Base-by-base conservation (phyloP, 805 yeast genomes). In the Lachancea sp. region DNA sequence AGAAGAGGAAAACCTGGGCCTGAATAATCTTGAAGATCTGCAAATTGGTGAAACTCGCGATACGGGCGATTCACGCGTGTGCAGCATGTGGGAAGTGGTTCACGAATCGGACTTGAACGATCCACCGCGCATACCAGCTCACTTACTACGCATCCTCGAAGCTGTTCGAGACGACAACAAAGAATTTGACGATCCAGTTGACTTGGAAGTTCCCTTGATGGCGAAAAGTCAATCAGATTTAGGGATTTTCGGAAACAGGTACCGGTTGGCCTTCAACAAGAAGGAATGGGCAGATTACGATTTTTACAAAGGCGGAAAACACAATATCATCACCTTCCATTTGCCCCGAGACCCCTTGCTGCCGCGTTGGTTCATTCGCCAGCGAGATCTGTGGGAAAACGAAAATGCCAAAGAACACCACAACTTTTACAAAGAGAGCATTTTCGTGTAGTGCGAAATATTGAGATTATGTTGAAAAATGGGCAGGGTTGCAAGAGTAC, bases 291-390 rank as follows among this genome's bases (percentile, higher is more conserved):
- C 64, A 2, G 58, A 59, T 18, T 60, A 57, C 46, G 59, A 56
- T 26, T 65, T 73, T 55, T 75, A 78, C 51, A 72, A 69, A 53
- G 63, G 58, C 34, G 65, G 58, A 51, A 68, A 64, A 37, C 66
- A 66, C 49, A 64, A 75, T 33, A 65, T 45, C 5, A 34, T 50
- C 19, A 46, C 41, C 51, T 57, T 79, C 44, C 68, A 67, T 41
- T 70, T 85, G 6, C 95, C 95, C 0, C 67, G 72, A 8, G 88
- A 81, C 41, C 63, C 70, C 11, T 68, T 73, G 34, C 68, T 88
- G n/a, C 95, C 95, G 0, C 67, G 59, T 1, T 88, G 96, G 96
- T 85, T 86, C 54, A 68, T 68, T 17, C 62, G 66, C 26, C 85
- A 84, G 47, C 62, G 90, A 47, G 75, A 79, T 49, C 57, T 68